Conservation (phyloP, 2,329 filamentous ascomycete species). For the Chaetomiaceae sp. region DNA sequence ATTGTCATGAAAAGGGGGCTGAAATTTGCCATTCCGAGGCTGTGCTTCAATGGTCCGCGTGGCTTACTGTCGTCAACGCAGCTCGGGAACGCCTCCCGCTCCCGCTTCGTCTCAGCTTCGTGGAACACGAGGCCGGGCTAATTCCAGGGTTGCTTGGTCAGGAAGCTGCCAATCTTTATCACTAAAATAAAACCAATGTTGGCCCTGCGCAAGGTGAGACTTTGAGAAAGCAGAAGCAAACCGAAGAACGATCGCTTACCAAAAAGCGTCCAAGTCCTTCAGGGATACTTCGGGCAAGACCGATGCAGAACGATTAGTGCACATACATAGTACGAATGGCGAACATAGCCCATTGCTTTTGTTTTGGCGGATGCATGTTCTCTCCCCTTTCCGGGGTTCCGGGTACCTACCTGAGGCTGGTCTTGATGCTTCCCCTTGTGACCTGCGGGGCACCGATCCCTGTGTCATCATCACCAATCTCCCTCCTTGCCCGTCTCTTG, state of each 20-base stretch:
- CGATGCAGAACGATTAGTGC: too few relatives aligned
- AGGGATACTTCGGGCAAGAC: too few relatives aligned
- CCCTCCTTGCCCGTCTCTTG: neutral
- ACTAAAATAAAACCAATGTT: too few relatives aligned
- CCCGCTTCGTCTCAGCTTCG: neutral
- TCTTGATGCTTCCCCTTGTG: too few relatives aligned
- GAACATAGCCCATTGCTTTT: too few relatives aligned
- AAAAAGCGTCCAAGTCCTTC: too few relatives aligned
- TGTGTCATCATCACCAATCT: constrained; percentile 8
- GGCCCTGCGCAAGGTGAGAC: too few relatives aligned
- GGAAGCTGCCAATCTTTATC: too few relatives aligned
- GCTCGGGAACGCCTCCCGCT: neutral
- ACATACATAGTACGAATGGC: too few relatives aligned
- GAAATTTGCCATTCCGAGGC: constrained; percentile 23
- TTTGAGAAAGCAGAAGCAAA: neutral
- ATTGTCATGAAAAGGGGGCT: constrained; percentile 12
- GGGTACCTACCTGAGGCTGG: too few relatives aligned
- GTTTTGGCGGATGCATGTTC: neutral
- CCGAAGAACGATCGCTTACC: neutral
- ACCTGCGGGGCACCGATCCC: constrained; percentile 6
- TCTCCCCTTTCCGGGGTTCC: neutral
- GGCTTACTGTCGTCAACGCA: constrained; percentile 12
- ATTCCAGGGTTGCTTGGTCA: too few relatives aligned
- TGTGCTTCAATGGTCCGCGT: constrained; percentile 17
- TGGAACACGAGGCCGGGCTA: constrained; percentile 6